Conservation (phyloP, 2,329 filamentous ascomycete species). For the Pseudogymnoascus sp. region DNA sequence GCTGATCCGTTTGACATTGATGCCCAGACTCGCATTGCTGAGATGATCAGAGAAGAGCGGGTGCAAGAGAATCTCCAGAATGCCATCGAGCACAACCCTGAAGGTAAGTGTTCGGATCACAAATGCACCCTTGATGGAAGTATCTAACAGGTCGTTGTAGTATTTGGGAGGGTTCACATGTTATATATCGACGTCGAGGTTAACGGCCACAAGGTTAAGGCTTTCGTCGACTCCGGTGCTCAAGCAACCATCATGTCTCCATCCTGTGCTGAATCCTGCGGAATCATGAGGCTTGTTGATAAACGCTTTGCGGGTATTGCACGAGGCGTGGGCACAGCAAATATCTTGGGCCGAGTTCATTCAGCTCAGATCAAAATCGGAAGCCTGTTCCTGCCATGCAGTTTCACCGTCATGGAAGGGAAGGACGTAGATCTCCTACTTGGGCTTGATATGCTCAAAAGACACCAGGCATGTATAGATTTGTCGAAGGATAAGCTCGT, state of each 20-base stretch:
- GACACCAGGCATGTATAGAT: constrained; percentile 90
- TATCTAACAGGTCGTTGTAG: constrained; percentile 37
- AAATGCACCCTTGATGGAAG: background rate
- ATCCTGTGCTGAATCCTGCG: constrained; percentile 78
- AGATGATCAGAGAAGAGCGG: constrained; percentile 90
- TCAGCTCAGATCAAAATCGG: constrained; percentile 93
- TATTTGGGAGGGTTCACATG: constrained; percentile 92
- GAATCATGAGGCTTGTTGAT: constrained; percentile 94
- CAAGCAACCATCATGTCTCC: constrained; percentile 99
- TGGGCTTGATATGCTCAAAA: constrained; percentile 92
- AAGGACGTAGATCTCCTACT: constrained; percentile 91
- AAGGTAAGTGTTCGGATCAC: constrained; percentile 54
- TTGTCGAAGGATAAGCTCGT: constrained; percentile 74
- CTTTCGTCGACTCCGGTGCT: constrained; percentile 92
- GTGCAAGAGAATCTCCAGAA: constrained; percentile 95
- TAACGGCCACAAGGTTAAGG: constrained; percentile 86
- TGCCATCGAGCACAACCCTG: constrained; percentile 93
- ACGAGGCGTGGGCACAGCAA: constrained; percentile 86
- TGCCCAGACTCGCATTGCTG: constrained; percentile 84
- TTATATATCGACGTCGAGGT: constrained; percentile 94
- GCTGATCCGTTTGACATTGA: constrained; percentile 92
- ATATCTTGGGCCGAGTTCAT: constrained; percentile 90
- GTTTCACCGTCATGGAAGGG: constrained; percentile 98
- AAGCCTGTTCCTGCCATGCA: constrained; percentile 76
- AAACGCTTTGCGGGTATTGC: constrained; percentile 86